A percentile compares a stretch with the other conserved stretches of the same genome.
These are phyloP conservation scores for Neopestalotiopsis rosae DNA, from an alignment of 2,329 filamentous ascomycete genomes.

Conservation along the genomic window DNA sequence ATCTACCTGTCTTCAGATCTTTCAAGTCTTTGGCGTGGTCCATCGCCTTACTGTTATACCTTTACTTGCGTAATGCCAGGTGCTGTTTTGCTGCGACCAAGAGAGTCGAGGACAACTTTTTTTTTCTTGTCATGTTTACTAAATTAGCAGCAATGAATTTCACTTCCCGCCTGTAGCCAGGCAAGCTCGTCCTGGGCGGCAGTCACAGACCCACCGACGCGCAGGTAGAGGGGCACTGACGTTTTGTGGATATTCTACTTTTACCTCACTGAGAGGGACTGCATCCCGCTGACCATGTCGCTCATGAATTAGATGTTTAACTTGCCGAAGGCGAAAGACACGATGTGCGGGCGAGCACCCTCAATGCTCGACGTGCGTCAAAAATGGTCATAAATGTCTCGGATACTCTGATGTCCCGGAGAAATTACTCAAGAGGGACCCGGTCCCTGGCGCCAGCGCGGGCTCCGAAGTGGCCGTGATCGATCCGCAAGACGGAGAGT, in stretches of 20 bases:
- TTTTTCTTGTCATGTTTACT: not conserved
- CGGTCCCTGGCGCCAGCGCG: conserved; percentile 19
- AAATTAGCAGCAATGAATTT: not conserved
- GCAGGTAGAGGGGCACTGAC: conserved; percentile 9
- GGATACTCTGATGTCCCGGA: conserved; percentile 66
- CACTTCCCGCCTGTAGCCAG: not conserved
- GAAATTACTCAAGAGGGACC: conserved; percentile 43
- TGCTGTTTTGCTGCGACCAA: not conserved
- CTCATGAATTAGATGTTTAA: conserved; percentile 60
- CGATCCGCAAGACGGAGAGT: conserved; percentile 35
- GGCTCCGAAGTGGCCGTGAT: conserved; percentile 10
- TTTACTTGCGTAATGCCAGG: conserved; percentile 13
- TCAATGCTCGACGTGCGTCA: conserved; percentile 73
- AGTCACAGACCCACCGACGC: conserved; percentile 15
- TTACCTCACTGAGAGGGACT: not conserved
- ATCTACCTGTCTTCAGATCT: not conserved
- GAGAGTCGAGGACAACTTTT: no score
- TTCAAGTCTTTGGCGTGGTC: no score
- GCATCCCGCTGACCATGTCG: conserved; percentile 23
- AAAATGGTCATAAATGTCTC: conserved; percentile 72
- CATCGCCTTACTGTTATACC: conserved; percentile 20
- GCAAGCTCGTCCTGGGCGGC: conserved; percentile 13
- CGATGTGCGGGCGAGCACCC: conserved; percentile 77
- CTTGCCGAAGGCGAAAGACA: conserved; percentile 78
- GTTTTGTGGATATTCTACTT: not conserved